These are phyloP conservation scores for Lasiodiplodia gonubiensis DNA, from an alignment of 2,329 filamentous ascomycete genomes.

Conservation along the genomic window DNA sequence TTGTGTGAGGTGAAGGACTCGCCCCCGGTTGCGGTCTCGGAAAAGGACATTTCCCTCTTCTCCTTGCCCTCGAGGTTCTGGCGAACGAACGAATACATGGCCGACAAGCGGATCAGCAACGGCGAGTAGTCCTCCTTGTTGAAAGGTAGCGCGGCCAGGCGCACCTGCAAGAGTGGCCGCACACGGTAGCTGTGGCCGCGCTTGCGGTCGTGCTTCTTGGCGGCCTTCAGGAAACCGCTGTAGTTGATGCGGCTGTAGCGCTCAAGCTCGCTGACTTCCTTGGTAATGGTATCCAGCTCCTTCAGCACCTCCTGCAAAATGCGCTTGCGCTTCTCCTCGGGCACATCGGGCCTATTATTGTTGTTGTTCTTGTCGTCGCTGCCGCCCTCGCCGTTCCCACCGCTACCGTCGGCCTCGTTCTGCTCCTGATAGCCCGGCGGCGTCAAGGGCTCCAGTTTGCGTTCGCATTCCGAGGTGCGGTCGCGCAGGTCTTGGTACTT, in stretches of 20 bases:
- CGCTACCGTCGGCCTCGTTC: conserved; percentile 10
- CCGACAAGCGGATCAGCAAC: conserved; percentile 83
- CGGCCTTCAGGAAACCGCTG: conserved; percentile 95
- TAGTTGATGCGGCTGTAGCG: conserved; percentile 97
- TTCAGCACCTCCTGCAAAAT: conserved; percentile 73
- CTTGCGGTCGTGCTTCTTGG: conserved; percentile 98
- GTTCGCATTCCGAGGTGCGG: conserved; percentile 73
- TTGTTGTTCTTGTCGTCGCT: conserved; percentile 32
- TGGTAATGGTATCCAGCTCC: conserved; percentile 86
- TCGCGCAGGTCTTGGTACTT: conserved; percentile 83
- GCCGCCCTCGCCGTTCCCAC: background rate
- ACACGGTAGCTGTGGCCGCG: conserved; percentile 85
- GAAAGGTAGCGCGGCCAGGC: conserved; percentile 86
- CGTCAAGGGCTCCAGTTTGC: conserved; percentile 65
- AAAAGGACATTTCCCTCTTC: conserved; percentile 51
- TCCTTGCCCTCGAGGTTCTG: conserved; percentile 74
- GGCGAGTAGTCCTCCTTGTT: conserved; percentile 95
- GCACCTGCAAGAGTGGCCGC: conserved; percentile 87
- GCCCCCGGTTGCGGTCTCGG: conserved; percentile 48
- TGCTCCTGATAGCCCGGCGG: conserved; percentile 29
- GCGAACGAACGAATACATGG: conserved; percentile 94
- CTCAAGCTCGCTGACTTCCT: conserved; percentile 90
- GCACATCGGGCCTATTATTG: conserved; percentile 39
- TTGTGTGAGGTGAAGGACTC: conserved; percentile 86
- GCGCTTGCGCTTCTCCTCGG: conserved; percentile 51